Evolutionary conservation across 768 basidiomycete species (phyloP), one percentile per base, ranked within the genome.

Genomic region (Lactarius pseudohatsudake): DNA sequence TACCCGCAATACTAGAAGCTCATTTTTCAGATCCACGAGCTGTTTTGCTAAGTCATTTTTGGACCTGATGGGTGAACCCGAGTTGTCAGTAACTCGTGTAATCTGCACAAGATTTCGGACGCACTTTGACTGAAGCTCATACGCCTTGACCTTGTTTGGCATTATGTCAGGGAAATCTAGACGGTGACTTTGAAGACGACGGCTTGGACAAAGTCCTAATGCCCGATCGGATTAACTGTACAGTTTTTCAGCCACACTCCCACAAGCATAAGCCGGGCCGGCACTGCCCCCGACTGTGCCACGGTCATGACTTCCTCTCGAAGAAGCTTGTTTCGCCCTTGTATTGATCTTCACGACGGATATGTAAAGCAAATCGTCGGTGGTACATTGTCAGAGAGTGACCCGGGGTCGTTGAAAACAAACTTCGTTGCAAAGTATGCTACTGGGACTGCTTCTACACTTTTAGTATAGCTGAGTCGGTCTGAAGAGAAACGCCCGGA

Each of bases 351-450:
- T 18, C 97, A 99, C 78, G 84, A 89, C 66, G 97, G 97, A 6
- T 83, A 94, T 72, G 97, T 99, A 65, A 98, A 98, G 78, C 97
- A 99, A 78, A 98, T 99, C 62, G 92, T 99, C 16, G 97, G 97
- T 53, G 94, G 96, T 4, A 96, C 94, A 4, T 82, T 99, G 36
- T 91, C 90, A 22, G 90, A 93, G 59, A 71, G 76, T 28, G 75
- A 84, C 40, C 85, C 90, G 8, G 78, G 81, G 28, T 75, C 74
- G 47, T 81, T 97, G 70, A 85, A 84, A 76, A 96, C 93, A 26
- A 98, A 99, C 76, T 98, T 96, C 73, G 86, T 97, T 53, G 86
- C 96, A 67, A 91, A 86, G 96, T 89, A 72, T 71, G 85, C 80
- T 26, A 65, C 30, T 32, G 30, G 59, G 34, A 47, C 59, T 57